Base-by-base conservation (phyloP, 768 basidiomycete species). In the Cystofilobasidium capitatum region DNA sequence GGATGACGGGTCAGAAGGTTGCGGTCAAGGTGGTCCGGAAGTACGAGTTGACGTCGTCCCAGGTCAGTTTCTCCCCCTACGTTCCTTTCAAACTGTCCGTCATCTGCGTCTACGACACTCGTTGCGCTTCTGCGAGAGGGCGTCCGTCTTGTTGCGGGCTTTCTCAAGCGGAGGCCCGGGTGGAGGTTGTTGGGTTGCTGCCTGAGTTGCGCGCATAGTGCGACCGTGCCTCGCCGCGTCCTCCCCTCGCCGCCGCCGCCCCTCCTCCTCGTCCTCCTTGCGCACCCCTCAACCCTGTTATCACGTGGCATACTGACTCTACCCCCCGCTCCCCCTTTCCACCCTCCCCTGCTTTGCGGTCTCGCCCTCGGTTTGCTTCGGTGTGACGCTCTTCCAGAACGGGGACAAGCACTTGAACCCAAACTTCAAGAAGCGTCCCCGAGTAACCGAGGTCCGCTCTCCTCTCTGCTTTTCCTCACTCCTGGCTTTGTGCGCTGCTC, bases 341-440 rank as follows among this genome's bases (percentile, higher is more conserved):
- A 70, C 65, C 42, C 71, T 61, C 24, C 71, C 64, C 74, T 71
- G 72, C 70, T 73, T 73, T 71, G 66, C 36, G 54, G 67, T 61
- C 62, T 62, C 60, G 70, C 33, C n/a, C 61, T 35, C 59, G 35
- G 20, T 22, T 8, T 40, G 17, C 33, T 8, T 16, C 40, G 16
- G 24, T n/a, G n/a, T n/a, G n/a, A 8, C 57, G 33, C 9, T 14
- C 58, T 35, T 62, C 20, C 77, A 94, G 91, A 86, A 86, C 74
- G 88, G 89, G 75, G 88, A 92, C 77, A 94, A 89, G 79, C 90
- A 94, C 79, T 81, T 97, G 76, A 93, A 91, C 78, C 82, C 86
- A 70, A 85, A 89, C 77, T 93, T 94, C 82, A 93, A 93, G 82
- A 91, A 91, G 81, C 90, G 88, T 81, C 90, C 93, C 82, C 89